These are phyloP conservation scores for Stephanocyclus meneghinianus DNA, from an alignment of 352 stramenopile genomes.

Conservation along the genomic window DNA sequence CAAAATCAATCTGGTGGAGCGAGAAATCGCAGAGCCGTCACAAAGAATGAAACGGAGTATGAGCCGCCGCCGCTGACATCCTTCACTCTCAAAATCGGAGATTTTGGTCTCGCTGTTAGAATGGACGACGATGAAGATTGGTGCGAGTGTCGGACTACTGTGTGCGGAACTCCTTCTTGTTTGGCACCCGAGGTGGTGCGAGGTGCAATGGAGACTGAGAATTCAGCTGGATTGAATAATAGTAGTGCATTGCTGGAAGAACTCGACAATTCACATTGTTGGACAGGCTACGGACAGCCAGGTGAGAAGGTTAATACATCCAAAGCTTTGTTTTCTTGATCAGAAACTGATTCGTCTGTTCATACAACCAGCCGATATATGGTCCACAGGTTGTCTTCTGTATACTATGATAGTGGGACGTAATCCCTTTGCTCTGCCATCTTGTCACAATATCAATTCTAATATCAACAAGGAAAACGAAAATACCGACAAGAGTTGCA, in stretches of 20 bases:
- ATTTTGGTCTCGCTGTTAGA: slow-evolving; percentile 40
- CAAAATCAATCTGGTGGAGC: background rate
- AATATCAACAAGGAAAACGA: background rate
- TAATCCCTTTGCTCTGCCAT: slow-evolving; percentile 24
- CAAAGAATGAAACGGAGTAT: background rate
- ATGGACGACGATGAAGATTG: slow-evolving; percentile 44
- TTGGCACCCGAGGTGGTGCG: slow-evolving; percentile 36
- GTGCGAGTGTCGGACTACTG: slow-evolving; percentile 16
- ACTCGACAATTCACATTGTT: background rate
- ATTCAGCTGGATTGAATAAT: background rate
- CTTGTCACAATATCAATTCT: background rate
- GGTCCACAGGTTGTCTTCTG: slow-evolving; percentile 32
- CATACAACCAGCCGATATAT: slow-evolving; percentile 30
- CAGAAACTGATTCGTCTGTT: background rate
- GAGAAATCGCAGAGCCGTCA: background rate
- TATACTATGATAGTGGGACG: slow-evolving; percentile 42
- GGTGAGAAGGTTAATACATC: too few species aligned
- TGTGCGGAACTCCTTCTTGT: slow-evolving; percentile 41
- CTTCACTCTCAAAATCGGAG: slow-evolving; percentile 40
- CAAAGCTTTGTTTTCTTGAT: too few species aligned
- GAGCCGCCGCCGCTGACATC: slow-evolving; percentile 11
- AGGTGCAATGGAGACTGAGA: background rate
- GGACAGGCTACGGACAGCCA: background rate
- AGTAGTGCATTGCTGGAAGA: background rate
- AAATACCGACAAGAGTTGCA: background rate